These are phyloP conservation scores for Kuraishia capsulata DNA, from an alignment of 805 yeast species.

Conservation along the genomic window DNA sequence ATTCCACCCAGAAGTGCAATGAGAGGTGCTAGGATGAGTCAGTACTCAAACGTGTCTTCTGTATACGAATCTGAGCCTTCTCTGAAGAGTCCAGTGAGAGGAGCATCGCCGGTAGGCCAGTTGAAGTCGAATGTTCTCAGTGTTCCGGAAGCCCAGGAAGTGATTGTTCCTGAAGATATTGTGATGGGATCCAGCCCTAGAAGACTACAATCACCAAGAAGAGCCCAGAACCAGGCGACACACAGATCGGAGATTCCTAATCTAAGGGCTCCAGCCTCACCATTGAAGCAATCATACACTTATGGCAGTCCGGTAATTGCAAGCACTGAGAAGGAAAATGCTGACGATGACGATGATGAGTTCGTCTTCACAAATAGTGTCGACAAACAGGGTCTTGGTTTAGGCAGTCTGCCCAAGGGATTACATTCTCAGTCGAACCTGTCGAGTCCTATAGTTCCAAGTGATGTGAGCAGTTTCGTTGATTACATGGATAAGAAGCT, in stretches of 20 bases:
- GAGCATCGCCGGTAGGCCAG: neutral
- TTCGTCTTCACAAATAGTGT: conserved; percentile 14
- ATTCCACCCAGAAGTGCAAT: neutral
- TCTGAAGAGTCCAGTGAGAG: neutral
- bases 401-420: neutral
- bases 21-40: neutral
- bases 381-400: neutral
- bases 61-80: neutral
- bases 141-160: too few relatives aligned
- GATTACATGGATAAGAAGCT: conserved; percentile 7
- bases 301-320: neutral
- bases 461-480: conserved; percentile 3
- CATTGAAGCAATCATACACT: conserved; percentile 5
- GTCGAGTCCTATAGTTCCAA: neutral
- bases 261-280: conserved; percentile 7
- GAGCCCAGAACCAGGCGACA: conserved; percentile 1
- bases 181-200: conserved; percentile 22
- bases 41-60: neutral
- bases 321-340: neutral
- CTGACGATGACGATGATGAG: conserved; percentile 12
- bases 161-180: conserved; percentile 2
- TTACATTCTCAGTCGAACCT: neutral
- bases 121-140: neutral
- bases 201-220: conserved; percentile 14
- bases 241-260: neutral